Conservation (phyloP, 768 basidiomycete species). For the Sistotremastrum suecicum region DNA sequence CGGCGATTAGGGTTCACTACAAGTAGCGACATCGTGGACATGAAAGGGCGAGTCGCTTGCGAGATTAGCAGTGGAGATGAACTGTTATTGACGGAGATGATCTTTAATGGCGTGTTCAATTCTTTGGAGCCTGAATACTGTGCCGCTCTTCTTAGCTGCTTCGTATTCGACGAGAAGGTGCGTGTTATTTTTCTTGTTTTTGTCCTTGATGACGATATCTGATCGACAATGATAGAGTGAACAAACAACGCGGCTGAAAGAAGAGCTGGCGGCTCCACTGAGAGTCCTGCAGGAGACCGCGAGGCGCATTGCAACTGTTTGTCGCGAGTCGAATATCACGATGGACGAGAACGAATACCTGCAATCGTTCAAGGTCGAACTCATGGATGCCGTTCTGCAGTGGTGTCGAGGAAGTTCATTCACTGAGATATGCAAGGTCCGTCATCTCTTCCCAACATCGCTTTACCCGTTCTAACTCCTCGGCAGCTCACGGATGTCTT, state of each 20-base stretch:
- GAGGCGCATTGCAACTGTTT: slow-evolving; percentile 90
- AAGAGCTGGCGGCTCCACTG: slow-evolving; percentile 85
- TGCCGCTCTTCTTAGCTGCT: slow-evolving; percentile 90
- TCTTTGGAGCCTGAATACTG: slow-evolving; percentile 79
- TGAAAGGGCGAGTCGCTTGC: slow-evolving; percentile 96
- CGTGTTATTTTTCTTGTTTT: slow-evolving; percentile 3
- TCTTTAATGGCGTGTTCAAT: slow-evolving; percentile 97
- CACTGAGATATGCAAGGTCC: slow-evolving; percentile 88
- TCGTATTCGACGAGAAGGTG: slow-evolving; percentile 96
- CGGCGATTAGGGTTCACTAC: slow-evolving; percentile 86
- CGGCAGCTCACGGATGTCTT: slow-evolving; percentile 89
- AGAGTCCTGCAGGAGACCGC: slow-evolving; percentile 95
- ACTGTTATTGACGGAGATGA: slow-evolving; percentile 85
- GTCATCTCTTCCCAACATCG: slow-evolving; percentile 5
- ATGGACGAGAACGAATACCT: slow-evolving; percentile 93
- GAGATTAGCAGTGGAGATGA: slow-evolving; percentile 98
- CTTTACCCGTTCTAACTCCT: not conserved
- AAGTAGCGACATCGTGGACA: slow-evolving; percentile 83
- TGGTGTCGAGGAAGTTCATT: slow-evolving; percentile 99
- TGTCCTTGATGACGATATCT: not conserved
- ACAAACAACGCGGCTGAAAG: slow-evolving; percentile 71
- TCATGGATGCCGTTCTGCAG: slow-evolving; percentile 94
- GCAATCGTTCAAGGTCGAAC: slow-evolving; percentile 90
- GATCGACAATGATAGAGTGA: slow-evolving; percentile 46
- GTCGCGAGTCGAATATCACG: slow-evolving; percentile 81